Base-by-base conservation (phyloP, 108 stramenopile genomes). In the Nitzschia sp. region DNA sequence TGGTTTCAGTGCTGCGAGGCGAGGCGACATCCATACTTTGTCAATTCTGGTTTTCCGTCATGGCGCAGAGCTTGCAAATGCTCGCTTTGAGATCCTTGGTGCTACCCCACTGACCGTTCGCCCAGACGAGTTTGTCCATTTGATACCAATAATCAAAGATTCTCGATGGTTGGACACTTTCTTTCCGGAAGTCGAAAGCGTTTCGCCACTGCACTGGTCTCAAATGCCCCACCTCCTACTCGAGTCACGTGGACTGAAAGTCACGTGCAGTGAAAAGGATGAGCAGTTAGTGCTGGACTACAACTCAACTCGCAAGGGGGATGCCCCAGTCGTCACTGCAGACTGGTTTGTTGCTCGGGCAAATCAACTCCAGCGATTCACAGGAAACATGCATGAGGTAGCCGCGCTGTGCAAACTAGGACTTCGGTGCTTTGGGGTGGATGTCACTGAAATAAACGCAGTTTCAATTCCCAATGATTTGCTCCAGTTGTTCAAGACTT, bases 31-130 rank as follows among this genome's bases (percentile, higher is more conserved):
- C 21, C 21, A 26, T 14, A 73, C 72, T 24, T 64, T 87, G 20
- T 76, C 85, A 10, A 63, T 90, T 10, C 52, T 90, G 11, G 26
- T 86, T 3, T 78, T 69, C 24, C 80, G 89, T 10, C 84, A 87
- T 50, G 67, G 70, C 9, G 25, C 59, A 2, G 65, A 83, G 6
- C 57, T 87, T 46, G 60, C 15, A 20, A 39, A 69, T 15, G 70
- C 60, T 5, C 29, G 62, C 0, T 72, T 82, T 58, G 38, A 44
- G 8, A 53, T 90, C 24, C 72, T 90, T 63, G 70, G 58, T 15
- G 43, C 50, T 0, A 68, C 87, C 9, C 88, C 88, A 15, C 70
- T 82, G 14, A 59, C 81, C 7, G 39, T 84, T 38, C 54, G 80
- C 52, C 63, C 84, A 57, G 21, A 51, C 50, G 54, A 52, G 7